Percentiles rank a stretch among this genome's conserved stretches.
Evolutionary conservation across 208 protist species (phyloP).

Genomic region (Acanthamoeba healyi): DNA sequence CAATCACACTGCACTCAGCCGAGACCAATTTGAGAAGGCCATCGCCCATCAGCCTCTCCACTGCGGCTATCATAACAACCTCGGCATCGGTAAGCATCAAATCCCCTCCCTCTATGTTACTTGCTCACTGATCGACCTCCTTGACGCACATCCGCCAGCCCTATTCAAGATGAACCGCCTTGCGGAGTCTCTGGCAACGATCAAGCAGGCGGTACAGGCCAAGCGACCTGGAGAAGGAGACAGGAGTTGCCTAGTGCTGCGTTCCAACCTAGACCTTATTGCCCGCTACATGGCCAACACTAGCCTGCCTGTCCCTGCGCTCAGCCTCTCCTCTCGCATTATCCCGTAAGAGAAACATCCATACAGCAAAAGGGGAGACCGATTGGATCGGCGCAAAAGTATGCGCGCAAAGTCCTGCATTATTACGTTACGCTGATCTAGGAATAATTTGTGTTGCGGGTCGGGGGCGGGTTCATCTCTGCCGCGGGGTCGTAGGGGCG

Average conservation of each 20-base stretch:
- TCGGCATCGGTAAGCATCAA: neutral
- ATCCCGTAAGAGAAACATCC: no score
- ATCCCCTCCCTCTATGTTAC: neutral
- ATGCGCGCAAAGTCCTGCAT: no score
- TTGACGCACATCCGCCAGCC: neutral
- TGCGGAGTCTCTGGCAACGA: neutral
- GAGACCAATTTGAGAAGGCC: neutral
- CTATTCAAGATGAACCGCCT: neutral
- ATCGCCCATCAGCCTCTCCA: neutral
- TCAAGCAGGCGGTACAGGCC: neutral
- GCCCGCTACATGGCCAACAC: constrained; percentile 1
- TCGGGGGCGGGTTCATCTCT: no score
- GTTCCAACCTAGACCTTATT: constrained; percentile 31
- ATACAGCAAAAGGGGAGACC: no score
- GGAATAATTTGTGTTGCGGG: no score
- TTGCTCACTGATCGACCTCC: neutral
- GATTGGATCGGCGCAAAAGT: no score
- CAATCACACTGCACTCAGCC: neutral
- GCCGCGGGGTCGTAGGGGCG: no score
- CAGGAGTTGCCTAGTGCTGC: neutral
- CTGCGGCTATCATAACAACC: constrained; percentile 59
- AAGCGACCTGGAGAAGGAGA: neutral
- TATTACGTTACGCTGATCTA: no score
- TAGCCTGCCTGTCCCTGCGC: neutral
- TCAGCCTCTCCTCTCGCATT: neutral